Conservation (phyloP, 306 rosid genomes). For the Fragaria ananassa region DNA sequence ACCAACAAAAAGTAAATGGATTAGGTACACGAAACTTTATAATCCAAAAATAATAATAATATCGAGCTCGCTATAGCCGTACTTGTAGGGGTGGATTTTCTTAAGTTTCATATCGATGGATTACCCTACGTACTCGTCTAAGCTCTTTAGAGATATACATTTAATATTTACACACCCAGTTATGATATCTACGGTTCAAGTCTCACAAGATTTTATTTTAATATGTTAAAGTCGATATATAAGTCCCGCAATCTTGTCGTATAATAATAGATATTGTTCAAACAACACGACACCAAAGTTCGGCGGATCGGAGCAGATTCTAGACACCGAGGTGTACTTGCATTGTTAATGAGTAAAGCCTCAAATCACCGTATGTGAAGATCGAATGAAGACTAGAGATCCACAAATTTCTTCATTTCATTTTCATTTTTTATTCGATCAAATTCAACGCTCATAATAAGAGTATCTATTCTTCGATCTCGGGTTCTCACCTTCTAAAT, state of each 20-base stretch:
- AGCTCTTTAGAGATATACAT: not conserved
- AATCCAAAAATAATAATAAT: not conserved
- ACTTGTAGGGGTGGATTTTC: not conserved
- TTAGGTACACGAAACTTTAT: not conserved
- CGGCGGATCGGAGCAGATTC: rapidly evolving
- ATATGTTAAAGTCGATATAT: too few species aligned
- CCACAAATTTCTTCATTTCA: too few species aligned
- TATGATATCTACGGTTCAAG: not conserved
- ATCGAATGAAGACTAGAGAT: too few species aligned
- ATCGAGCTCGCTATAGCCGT: not conserved
- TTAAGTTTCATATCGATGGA: not conserved
- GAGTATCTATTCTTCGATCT: too few species aligned
- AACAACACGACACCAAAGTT: not conserved
- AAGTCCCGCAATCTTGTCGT: not conserved
- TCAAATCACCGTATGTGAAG: too few species aligned
- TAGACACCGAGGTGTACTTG: too few species aligned
- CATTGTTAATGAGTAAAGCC: too few species aligned
- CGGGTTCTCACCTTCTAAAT: too few species aligned
- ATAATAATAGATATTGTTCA: not conserved
- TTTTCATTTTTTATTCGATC: too few species aligned
- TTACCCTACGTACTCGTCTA: not conserved
- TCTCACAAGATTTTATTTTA: too few species aligned
- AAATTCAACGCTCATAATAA: too few species aligned
- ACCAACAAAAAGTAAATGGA: not conserved
- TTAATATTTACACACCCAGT: not conserved